phyloP scores from a whole-genome alignment of 2,329 filamentous ascomycete genomes.

The Fusarium oxysporum region DNA sequence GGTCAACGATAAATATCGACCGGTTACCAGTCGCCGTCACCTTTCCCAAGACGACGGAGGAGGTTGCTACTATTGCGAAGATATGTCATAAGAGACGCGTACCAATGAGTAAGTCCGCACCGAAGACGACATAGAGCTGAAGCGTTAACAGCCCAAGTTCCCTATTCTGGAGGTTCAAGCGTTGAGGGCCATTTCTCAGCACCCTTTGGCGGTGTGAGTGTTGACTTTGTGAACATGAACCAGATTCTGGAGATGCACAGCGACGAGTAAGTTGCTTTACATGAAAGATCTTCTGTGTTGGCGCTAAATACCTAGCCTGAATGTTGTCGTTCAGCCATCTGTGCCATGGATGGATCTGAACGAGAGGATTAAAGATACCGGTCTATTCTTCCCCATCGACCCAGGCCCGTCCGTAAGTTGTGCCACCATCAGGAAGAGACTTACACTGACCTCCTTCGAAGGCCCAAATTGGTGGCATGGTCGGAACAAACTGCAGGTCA shows the following conservation, averaged over 20 bases:
- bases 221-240: slow-evolving; percentile 92
- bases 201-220: slow-evolving; percentile 85
- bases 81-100: slow-evolving; percentile 82
- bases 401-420: slow-evolving; percentile 63
- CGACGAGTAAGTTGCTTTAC: slow-evolving; percentile 63
- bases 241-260: slow-evolving; percentile 80
- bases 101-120: slow-evolving; percentile 65
- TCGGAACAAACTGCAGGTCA: slow-evolving; percentile 77
- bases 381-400: slow-evolving; percentile 91
- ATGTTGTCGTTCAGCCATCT: slow-evolving; percentile 89
- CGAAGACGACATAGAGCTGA: rapidly evolving
- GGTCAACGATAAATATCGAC: slow-evolving; percentile 72
- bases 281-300: rapidly evolving
- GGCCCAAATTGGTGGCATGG: slow-evolving; percentile 85
- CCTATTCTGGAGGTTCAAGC: slow-evolving; percentile 87
- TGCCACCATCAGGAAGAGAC: too few relatives aligned
- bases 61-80: slow-evolving; percentile 69
- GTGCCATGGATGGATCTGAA: slow-evolving; percentile 93
- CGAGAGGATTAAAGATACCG: slow-evolving; percentile 73
- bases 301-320: slow-evolving; percentile 64
- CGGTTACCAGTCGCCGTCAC: slow-evolving; percentile 71
- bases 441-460: slow-evolving; percentile 46
- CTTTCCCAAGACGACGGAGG: slow-evolving; percentile 69
- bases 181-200: slow-evolving; percentile 92
- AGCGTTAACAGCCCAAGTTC: slow-evolving; percentile 54